Evolutionary conservation across 495 filamentous ascomycete genomes (phyloP).

Genomic region (Penicillium bialowiezense): DNA sequence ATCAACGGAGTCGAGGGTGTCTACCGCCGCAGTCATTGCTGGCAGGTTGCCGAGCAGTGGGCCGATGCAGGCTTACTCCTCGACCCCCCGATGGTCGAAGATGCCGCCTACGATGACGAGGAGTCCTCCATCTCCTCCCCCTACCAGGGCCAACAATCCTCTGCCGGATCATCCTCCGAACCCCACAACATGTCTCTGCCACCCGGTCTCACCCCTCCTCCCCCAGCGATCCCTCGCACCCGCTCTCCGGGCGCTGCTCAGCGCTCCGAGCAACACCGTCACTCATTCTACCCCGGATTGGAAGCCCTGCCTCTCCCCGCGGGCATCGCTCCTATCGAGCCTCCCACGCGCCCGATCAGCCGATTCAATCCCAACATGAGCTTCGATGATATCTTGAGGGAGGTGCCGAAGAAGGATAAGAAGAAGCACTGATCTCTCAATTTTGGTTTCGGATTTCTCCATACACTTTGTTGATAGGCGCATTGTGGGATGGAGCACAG

Average conservation of each 20-base stretch:
- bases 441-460: too few relatives aligned
- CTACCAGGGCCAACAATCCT: conserved; percentile 43
- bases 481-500: conserved; percentile 32
- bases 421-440: conserved; percentile 33
- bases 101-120: conserved; percentile 36
- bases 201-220: conserved; percentile 31
- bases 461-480: conserved; percentile 31
- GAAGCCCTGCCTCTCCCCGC: conserved; percentile 51
- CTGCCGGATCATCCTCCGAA: conserved; percentile 38
- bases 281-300: conserved; percentile 47
- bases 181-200: conserved; percentile 24
- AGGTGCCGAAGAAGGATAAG: conserved; percentile 41
- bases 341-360: conserved; percentile 35
- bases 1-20: conserved; percentile 87
- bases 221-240: conserved; percentile 41
- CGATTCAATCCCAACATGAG: conserved; percentile 51
- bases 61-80: conserved; percentile 40
- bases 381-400: conserved; percentile 51
- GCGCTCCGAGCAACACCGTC: conserved; percentile 36
- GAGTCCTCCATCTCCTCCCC: conserved; percentile 45
- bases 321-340: conserved; percentile 47
- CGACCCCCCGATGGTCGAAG: conserved; percentile 37
- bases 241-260: conserved; percentile 36
- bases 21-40: conserved; percentile 90
- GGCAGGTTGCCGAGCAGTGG: conserved; percentile 80